Evolutionary conservation across 805 yeast genomes (phyloP), one percentile per base, ranked within the genome.

Genomic region (Diddensiella transvaalensis): DNA sequence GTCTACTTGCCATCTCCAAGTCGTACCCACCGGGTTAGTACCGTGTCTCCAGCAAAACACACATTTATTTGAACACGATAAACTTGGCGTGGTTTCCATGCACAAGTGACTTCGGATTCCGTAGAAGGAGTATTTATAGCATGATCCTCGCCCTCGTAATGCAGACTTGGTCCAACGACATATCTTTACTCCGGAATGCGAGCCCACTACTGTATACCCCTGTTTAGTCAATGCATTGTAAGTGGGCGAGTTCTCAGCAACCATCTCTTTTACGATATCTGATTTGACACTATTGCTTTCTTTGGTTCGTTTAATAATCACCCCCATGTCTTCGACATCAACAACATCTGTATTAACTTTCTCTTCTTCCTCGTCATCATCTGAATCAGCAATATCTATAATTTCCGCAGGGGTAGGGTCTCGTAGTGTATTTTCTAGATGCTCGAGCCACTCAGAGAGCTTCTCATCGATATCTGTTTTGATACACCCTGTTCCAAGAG

Each of bases 11-110:
- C 97, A 89, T 60, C 96, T 74, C 97, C 97, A 89, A 51, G 84
- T 83, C 23, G 95, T 89, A 15, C 96, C 96, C 1, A 90, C 96
- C 0, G 97, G 97, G 61, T 89, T 90, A 2, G 96, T 89, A 42
- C 97, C 97, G 66, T 89, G 97, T 64, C 97, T 78, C 97, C 97
- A 89, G 69, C 97, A 89, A 62, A 89, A 89, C 3, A 90, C 96
- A 75, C 97, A 89, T 65, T 89, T 89, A 63, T 89, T 89, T 3
- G 96, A 87, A 66, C 97, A 89, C 4, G 96, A 91, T 50, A 89
- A 72, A 1, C 95, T 84, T 0, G 97, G 97, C 0, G 97, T 89
- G 2, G 96, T 80, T 64, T 89, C 97, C 97, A 89, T 89, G 68
- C 97, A 89, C 48, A 91, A 71, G 68, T 91, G 96, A 2, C 95